Conservation (phyloP, 768 basidiomycete genomes). For the Vishniacozyma victoriae region DNA sequence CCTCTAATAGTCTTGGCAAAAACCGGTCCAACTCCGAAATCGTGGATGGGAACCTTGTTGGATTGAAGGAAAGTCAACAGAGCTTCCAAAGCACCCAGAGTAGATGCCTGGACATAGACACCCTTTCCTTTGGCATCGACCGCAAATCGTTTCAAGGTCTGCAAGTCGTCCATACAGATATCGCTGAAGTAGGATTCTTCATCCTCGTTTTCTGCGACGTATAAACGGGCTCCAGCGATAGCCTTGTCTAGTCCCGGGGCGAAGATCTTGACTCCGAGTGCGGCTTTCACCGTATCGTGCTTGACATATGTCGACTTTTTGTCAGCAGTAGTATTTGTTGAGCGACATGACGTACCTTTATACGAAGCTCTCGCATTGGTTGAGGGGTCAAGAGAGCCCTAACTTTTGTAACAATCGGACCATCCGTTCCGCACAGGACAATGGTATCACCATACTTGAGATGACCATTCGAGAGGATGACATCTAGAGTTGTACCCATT, state of each 20-base stretch:
- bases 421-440: conserved; percentile 93
- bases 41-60: conserved; percentile 95
- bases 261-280: conserved; percentile 89
- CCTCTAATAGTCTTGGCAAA: conserved; percentile 94
- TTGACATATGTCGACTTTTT: conserved; percentile 87
- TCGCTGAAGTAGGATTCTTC: conserved; percentile 92
- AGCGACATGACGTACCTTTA: conserved; percentile 61
- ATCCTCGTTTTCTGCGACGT: conserved; percentile 89
- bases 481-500: conserved; percentile 94
- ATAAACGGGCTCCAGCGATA: conserved; percentile 88
- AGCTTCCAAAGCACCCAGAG: conserved; percentile 93
- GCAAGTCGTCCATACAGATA: conserved; percentile 94
- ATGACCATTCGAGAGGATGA: conserved; percentile 89
- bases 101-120: conserved; percentile 95
- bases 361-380: conserved; percentile 85
- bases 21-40: conserved; percentile 95
- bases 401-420: conserved; percentile 90
- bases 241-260: conserved; percentile 96
- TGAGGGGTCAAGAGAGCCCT: conserved; percentile 93
- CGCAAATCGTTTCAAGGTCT: conserved; percentile 73
- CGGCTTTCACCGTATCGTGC: conserved; percentile 94
- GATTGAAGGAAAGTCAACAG: conserved; percentile 88
- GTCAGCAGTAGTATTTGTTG: background rate
- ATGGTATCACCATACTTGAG: conserved; percentile 87
- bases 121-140: conserved; percentile 94